These are phyloP conservation scores for Beauveria caledonica DNA, from an alignment of 2,329 filamentous ascomycete species.

Conservation along the genomic window DNA sequence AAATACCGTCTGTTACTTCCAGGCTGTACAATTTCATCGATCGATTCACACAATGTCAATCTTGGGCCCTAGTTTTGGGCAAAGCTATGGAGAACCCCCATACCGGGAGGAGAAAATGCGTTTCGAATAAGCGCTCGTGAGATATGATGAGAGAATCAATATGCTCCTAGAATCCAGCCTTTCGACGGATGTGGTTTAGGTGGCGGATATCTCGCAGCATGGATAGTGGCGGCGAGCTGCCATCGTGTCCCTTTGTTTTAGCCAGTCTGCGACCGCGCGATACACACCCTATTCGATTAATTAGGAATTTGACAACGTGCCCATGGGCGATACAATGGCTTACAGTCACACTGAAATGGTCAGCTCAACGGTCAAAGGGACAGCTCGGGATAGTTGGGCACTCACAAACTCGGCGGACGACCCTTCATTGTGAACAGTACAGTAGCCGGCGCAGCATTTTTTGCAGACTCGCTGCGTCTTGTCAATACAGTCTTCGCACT, in stretches of 20 bases:
- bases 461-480: slow-evolving; percentile 63
- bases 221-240: background rate
- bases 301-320: background rate
- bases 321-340: background rate
- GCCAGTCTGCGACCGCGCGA: slow-evolving; percentile 22
- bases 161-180: background rate
- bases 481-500: slow-evolving; percentile 71
- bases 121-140: background rate
- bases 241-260: slow-evolving; percentile 2
- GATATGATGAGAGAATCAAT: background rate
- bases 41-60: background rate
- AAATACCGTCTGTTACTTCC: background rate
- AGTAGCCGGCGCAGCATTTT: slow-evolving; percentile 72
- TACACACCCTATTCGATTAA: slow-evolving; percentile 26
- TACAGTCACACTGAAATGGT: slow-evolving; percentile 20
- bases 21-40: background rate
- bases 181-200: slow-evolving; percentile 7
- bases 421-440: slow-evolving; percentile 73
- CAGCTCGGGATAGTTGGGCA: slow-evolving; percentile 10
- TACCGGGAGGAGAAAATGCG: background rate
- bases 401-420: slow-evolving; percentile 56
- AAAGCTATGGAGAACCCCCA: background rate
- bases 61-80: background rate
- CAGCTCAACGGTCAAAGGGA: slow-evolving; percentile 15
- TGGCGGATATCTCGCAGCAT: slow-evolving; percentile 8